Conservation (phyloP, 2,329 filamentous ascomycete genomes). For the Cytospora schulzeri region DNA sequence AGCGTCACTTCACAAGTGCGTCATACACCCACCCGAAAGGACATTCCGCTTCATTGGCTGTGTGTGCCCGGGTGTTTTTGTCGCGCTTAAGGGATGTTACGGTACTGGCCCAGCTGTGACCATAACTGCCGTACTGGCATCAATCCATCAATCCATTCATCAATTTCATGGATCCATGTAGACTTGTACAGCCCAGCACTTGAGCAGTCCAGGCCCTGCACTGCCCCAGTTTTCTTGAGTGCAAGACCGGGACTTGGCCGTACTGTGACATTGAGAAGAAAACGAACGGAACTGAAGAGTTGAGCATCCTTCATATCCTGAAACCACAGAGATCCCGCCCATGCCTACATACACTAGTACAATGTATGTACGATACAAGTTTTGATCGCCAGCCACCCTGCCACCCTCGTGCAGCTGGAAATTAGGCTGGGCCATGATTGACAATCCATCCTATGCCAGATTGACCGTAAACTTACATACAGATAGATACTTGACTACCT, state of each 20-base stretch:
- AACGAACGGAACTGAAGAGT: too few species aligned
- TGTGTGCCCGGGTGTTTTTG: not conserved
- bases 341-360: too few species aligned
- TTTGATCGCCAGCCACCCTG: not conserved
- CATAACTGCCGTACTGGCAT: too few species aligned
- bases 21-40: slow-evolving; percentile 19
- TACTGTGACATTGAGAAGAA: not conserved
- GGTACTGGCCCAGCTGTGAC: not conserved
- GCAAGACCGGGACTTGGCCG: too few species aligned
- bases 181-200: too few species aligned
- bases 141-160: too few species aligned
- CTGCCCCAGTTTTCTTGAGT: too few species aligned
- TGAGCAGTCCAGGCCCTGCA: too few species aligned
- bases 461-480: too few species aligned
- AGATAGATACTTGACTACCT: not conserved
- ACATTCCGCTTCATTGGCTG: not conserved
- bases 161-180: too few species aligned
- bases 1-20: slow-evolving; percentile 17
- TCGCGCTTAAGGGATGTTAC: not conserved
- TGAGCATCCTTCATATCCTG: too few species aligned
- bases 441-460: not conserved
- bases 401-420: not conserved
- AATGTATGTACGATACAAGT: not conserved
- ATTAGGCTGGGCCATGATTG: not conserved
- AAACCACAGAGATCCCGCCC: too few species aligned